A percentile compares a stretch with the other conserved stretches of the same genome.
These are phyloP conservation scores for Tricholoma flavovirens DNA, from an alignment of 768 basidiomycete genomes.

Conservation along the genomic window DNA sequence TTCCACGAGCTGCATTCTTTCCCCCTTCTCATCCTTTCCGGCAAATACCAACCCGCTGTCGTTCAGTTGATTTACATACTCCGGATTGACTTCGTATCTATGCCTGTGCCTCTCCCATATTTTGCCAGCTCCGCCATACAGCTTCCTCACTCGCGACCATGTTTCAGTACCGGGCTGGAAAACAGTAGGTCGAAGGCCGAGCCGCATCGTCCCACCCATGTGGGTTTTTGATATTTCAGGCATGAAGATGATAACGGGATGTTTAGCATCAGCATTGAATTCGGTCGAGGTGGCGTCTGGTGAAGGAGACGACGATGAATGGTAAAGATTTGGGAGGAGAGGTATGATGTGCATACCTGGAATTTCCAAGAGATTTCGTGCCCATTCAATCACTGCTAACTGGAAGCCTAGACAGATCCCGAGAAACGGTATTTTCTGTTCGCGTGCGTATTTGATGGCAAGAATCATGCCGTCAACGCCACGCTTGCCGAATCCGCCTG, in stretches of 20 bases:
- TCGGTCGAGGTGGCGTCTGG: constrained; percentile 84
- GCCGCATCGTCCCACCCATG: constrained; percentile 98
- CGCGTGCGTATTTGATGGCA: constrained; percentile 95
- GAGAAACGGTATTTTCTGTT: constrained; percentile 91
- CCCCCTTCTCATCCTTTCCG: constrained; percentile 93
- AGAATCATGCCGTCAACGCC: constrained; percentile 98
- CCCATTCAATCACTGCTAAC: constrained; percentile 93
- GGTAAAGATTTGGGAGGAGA: constrained; percentile 1
- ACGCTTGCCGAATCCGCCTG: constrained; percentile 90
- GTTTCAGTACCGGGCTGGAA: constrained; percentile 65
- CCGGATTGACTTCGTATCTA: constrained; percentile 92
- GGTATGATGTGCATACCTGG: constrained; percentile 52
- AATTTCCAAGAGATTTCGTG: constrained; percentile 73
- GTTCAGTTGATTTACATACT: constrained; percentile 67
- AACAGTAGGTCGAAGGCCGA: constrained; percentile 92
- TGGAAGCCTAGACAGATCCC: constrained; percentile 99
- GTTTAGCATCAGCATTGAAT: constrained; percentile 53
- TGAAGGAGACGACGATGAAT: constrained; percentile 1
- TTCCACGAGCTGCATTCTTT: constrained; percentile 96
- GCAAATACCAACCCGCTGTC: constrained; percentile 57
- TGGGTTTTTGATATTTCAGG: constrained; percentile 97
- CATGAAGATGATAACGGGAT: constrained; percentile 93
- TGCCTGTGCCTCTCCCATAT: constrained; percentile 98
- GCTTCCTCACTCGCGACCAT: constrained; percentile 66
- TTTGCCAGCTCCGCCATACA: constrained; percentile 77